A percentile compares a stretch with the other conserved stretches of the same genome.
Evolutionary conservation across 805 yeast species (phyloP).

Genomic region (Ogataea populi-albae): DNA sequence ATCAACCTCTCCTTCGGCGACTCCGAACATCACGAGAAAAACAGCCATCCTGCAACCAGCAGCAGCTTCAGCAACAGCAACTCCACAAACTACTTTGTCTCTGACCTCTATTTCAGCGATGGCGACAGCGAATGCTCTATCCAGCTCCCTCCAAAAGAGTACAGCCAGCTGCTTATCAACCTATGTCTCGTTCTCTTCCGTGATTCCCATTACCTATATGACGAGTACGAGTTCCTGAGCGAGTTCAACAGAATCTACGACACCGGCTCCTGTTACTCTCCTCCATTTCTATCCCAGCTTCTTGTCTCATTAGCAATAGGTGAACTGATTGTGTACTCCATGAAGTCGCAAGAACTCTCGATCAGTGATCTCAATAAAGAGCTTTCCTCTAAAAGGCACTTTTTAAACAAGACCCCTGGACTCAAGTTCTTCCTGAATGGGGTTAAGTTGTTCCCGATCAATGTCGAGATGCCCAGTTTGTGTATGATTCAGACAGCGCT

Average conservation of each 20-base stretch:
- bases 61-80: conserved; percentile 3
- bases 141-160: conserved; percentile 15
- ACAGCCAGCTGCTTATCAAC: conserved; percentile 16
- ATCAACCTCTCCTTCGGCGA: conserved; percentile 30
- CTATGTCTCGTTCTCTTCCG: conserved; percentile 19
- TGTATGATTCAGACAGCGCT: conserved; percentile 33
- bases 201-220: conserved; percentile 25
- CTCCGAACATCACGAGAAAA: conserved; percentile 17
- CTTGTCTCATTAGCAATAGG: conserved; percentile 26
- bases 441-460: conserved; percentile 23
- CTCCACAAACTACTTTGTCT: conserved; percentile 18
- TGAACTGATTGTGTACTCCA: conserved; percentile 22
- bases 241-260: conserved; percentile 22
- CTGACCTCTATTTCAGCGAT: conserved; percentile 17
- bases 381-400: conserved; percentile 15
- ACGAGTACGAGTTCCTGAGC: conserved; percentile 17
- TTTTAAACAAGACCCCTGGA: conserved; percentile 29
- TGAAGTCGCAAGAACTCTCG: conserved; percentile 20
- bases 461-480: conserved; percentile 33
- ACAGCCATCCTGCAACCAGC: conserved; percentile 4
- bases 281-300: conserved; percentile 16
- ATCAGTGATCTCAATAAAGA: conserved; percentile 15
- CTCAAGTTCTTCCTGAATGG: conserved; percentile 29
- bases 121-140: conserved; percentile 7
- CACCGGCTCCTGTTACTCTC: conserved; percentile 17